Base-by-base conservation (phyloP, 192 early-diverging fungal genomes). In the Coemansia sp. region DNA sequence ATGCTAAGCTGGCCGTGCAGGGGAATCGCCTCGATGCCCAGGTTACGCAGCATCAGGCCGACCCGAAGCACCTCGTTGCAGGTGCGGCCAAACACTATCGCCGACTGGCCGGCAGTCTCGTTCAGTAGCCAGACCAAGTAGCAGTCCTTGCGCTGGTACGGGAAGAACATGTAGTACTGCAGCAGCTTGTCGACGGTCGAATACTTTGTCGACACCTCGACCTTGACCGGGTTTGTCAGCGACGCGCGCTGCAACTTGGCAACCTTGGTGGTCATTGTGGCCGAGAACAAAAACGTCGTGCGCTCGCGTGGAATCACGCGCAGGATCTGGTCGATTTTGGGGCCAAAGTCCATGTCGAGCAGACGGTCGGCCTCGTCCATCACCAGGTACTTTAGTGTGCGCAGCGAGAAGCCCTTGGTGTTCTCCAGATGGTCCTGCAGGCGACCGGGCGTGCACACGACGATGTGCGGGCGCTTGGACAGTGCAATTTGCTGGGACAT, bases 201-300 rank as follows among this genome's bases (percentile, higher is more conserved):
- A 78, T 95, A 98, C 79, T 96, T 96, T 50, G 87, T 85, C 20
- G 92, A 88, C n/a, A 98, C 93, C 67, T 95, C 91, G 17, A 98
- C 75, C 64, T 93, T 95, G 38, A 95, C 94, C 7, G 95, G 95
- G 50, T 95, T 87, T 22, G 79, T 76, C 32, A 98, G 84, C 59
- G 90, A 93, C 49, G 89, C 88, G 62, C 90, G 70, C 63, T 93
- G 95, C 41, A 98, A 83, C 73, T 98, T 98, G 39, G 93, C 93
- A 5, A 98, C 95, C 64, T 96, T 96, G 22, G 86, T 94, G 1
- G 95, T 98, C 95, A 98, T 97, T 0, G 95, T 98, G 5, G 95
- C 95, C 6, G 94, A 96, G 63, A 98, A 98, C 50, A 98, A 58
- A 69, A 86, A 94, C 0, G 93, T 95, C 58, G 88, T 89, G 60